Conservation (phyloP, 2,329 filamentous ascomycete genomes). For the Nigrospora osmanthi region DNA sequence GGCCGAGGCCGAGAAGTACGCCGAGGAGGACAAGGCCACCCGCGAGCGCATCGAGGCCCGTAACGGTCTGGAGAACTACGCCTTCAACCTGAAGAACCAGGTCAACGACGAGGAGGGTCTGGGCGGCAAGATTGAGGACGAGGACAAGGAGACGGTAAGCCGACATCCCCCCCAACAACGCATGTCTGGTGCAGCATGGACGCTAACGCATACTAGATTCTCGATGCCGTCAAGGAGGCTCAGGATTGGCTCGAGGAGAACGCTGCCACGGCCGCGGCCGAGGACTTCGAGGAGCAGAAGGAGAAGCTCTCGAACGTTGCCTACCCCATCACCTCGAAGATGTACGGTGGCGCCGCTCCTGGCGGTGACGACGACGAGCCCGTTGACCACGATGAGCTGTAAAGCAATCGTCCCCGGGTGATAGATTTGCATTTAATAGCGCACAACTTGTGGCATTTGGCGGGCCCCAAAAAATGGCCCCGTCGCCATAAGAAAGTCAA, state of each 20-base stretch:
- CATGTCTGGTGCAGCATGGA: constrained; percentile 2
- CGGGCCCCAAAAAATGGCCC: no score
- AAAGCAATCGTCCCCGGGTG: constrained; percentile 27
- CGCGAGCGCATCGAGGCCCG: constrained; percentile 94
- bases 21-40: constrained; percentile 98
- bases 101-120: constrained; percentile 94
- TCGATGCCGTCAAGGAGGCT: constrained; percentile 95
- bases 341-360: constrained; percentile 65
- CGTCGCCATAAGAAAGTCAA: no score
- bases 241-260: constrained; percentile 97
- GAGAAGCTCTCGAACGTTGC: constrained; percentile 96
- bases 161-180: constrained; percentile 5
- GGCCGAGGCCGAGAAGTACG: constrained; percentile 94
- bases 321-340: constrained; percentile 98
- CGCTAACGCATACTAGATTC: constrained; percentile 48
- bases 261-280: constrained; percentile 71
- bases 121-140: constrained; percentile 95
- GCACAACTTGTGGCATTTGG: no score
- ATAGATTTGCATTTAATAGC: constrained; percentile 15
- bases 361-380: constrained; percentile 66
- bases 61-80: constrained; percentile 98
- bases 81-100: constrained; percentile 98
- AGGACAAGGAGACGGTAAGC: constrained; percentile 91
- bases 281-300: constrained; percentile 99
- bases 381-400: constrained; percentile 68